Evolutionary conservation across 805 yeast species (phyloP), one percentile per base, ranked within the genome.

Genomic region (Candida qinlingensis): DNA sequence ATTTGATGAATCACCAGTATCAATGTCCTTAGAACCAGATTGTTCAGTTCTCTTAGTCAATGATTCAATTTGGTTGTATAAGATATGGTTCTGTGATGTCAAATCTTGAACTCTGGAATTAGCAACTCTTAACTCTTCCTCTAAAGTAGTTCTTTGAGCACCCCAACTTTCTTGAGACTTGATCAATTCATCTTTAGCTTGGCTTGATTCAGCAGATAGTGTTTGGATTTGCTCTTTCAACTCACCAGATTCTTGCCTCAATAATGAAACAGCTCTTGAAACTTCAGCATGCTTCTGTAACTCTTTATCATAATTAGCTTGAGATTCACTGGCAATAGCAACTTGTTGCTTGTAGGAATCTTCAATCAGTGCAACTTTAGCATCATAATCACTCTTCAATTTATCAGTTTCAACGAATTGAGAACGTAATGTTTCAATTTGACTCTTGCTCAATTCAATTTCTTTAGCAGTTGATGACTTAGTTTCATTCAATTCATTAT

Each of bases 21-120:
- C 56, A 38, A 39, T 35, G 33, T 4, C 47, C 1, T 30, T 41
- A 12, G 39, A 11, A 25, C 30, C 29, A 42, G 37, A 13, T 3
- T 43, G 45, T 7, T 49, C 45, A 2, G 48, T 43, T 25, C 51
- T 54, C 30, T 59, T 60, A 12, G 63, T 57, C 36, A 66, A 46
- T 8, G 61, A 56, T 50, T 84, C 92, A 29, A 89, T 64, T 63
- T 87, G 94, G 53, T 81, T 82, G 50, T 83, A 75, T 13, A 88
- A 68, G 5, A 87, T 70, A 43, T 77, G 71, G 60, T 87, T 86
- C 61, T 87, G 95, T n/a, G 78, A 71, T 11, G 77, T 69, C 37
- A 87, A 65, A 45, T 83, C 90, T 26, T 76, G 73, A 28, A 77
- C 58, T 51, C 80, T 76, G 4, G 65, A 55, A 26, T 71, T 72